Base-by-base conservation (phyloP, 176 grass and related monocot species). In the Metroxylon sagu region DNA sequence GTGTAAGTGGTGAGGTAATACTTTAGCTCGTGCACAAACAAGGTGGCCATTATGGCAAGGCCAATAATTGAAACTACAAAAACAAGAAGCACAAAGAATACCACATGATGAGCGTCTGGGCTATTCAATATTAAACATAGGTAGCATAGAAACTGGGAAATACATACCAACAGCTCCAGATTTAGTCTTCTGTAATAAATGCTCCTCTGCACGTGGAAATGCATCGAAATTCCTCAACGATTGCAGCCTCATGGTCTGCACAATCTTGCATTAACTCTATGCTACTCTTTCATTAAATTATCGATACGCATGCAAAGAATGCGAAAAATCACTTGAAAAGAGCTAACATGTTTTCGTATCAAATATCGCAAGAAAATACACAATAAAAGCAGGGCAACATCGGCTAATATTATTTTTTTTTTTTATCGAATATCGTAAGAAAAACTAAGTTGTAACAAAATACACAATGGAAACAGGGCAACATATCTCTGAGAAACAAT, bases 1-100 rank as follows among this genome's bases (percentile, higher is more conserved):
- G 78, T 85, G 59, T 88, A 83, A 6, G 87, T 88, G 4, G 93
- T 97, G 69, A 97, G 87, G 61, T 97, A 97, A 85, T 85, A 97
- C 29, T 77, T 55, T 5, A 97, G 73, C 82, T 97, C 93, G 53
- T 97, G 87, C 23, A 72, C 69, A 29, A 97, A 92, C 21, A 92
- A 70, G 6, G 93, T 97, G 60, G 74, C 49, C 93, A 97, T 97
- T 78, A 97, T 82, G 70, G 83, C 70, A 14, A 88, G 56, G 30
- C 93, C 93, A 30, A 97, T 48, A 69, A 92, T 83, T 16, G 93
- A 91, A 62, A 92, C 87, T 97, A 76, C 16, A 57, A 50, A 75
- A n/a, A 60, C 5, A 15, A 8, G 19, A 60, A 18, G 23, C 25
- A 71, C 50, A 66, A 71, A 57, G 26, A 18, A 66, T 10, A 25